These are phyloP conservation scores for Cladosporium sp. DNA, from an alignment of 2,329 filamentous ascomycete genomes.

Conservation along the genomic window DNA sequence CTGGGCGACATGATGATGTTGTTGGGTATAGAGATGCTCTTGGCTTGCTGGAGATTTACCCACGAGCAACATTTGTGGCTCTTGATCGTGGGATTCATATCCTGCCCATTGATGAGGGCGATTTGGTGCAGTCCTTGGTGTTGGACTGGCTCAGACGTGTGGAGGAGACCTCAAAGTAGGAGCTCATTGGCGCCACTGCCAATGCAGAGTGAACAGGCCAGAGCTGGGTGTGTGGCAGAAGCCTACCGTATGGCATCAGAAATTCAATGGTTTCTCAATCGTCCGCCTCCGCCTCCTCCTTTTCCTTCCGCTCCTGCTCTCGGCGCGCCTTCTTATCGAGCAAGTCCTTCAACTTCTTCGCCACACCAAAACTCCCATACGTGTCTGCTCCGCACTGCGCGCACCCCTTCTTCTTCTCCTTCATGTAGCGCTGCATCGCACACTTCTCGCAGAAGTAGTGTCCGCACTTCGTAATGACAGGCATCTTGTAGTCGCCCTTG, in stretches of 20 bases:
- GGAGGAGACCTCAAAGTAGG: conserved; percentile 10
- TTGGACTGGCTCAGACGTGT: conserved; percentile 19
- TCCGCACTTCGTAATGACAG: conserved; percentile 84
- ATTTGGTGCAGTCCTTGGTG: conserved; percentile 18
- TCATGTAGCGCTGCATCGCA: conserved; percentile 79
- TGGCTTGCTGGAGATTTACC: conserved; percentile 16
- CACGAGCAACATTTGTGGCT: conserved; percentile 19
- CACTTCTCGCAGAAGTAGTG: conserved; percentile 96
- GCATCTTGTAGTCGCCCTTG: conserved; percentile 72
- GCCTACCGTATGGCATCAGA: neutral
- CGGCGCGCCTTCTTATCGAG: conserved; percentile 65
- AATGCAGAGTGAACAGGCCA: neutral
- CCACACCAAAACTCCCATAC: conserved; percentile 84
- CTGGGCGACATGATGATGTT: conserved; percentile 20
- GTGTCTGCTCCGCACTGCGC: conserved; percentile 83
- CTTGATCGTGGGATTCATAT: conserved; percentile 19
- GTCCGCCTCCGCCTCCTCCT: conserved; percentile 10
- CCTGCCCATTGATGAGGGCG: conserved; percentile 19
- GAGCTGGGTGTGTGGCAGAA: neutral
- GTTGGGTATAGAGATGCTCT: conserved; percentile 21
- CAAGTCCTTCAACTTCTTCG: conserved; percentile 78
- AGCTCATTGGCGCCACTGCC: neutral
- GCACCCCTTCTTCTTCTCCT: conserved; percentile 77
- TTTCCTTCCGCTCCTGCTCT: conserved; percentile 15
- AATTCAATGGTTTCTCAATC: neutral